Evolutionary conservation across 164 flowering plant genomes (phyloP), one percentile per base, ranked within the genome.

Genomic region (Magnolia sinica): DNA sequence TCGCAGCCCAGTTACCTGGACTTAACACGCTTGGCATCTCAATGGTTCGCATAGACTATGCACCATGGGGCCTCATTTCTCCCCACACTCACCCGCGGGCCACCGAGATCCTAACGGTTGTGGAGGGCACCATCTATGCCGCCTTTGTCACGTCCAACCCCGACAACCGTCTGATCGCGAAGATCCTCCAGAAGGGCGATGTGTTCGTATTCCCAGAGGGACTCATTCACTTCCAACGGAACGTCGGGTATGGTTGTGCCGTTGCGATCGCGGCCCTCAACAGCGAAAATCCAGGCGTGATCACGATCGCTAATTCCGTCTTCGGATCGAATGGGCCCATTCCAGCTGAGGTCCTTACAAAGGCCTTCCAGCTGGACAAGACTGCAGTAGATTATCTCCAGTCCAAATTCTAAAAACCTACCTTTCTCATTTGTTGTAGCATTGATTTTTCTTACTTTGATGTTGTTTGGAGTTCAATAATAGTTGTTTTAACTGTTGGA

Each of bases 321-420:
- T 73, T 73, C 3, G 75, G 68, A 73, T 61, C 67, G 8, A 61
- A 29, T 1, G 50, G 18, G 20, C 20, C 75, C 27, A 61, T 73
- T 3, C 16, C 37, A 5, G 67, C 31, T 59, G 52, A 73, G 18
- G 67, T 73, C 24, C 75, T 73, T 61, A 4, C 52, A 0, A 59
- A 37, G 68, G 75, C 75, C 11, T 73, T 73, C 10, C 75, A 73
- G 31, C 24, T 73, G 31, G 67, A 73, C 23, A 24, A 73, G 27
- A 73, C 29, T 58, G 9, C 29, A 7, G 75, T 73, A 8, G 75
- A 73, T 73, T 61, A 73, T 73, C 75, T 73, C 49, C 75, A 31
- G 45, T 16, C 75, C n/a, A 50, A 29, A 27, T 73, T 73, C 64
- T 59, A 59, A n/a, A 59, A 59, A n/a, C 45, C 7, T n/a, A n/a